Percentiles rank a stretch among this genome's conserved stretches.
Evolutionary conservation across 1,139 yeast species (phyloP).

Genomic region (Hansenula lynferdii): DNA sequence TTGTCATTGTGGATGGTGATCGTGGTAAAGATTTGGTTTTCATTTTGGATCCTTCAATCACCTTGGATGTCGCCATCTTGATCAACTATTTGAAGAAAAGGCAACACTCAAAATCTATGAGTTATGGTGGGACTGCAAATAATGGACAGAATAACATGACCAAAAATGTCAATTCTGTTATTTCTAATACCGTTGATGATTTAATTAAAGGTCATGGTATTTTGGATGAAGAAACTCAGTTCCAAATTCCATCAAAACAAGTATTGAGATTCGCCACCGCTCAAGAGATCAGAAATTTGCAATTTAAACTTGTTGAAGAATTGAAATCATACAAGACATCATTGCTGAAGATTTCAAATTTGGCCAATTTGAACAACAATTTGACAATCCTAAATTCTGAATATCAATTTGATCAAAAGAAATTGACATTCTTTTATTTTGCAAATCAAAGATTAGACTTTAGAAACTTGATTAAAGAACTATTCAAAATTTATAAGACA

Average conservation of each 20-base stretch:
- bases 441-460: conserved; percentile 80
- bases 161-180: neutral
- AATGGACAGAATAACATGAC: neutral
- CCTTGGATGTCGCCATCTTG: conserved; percentile 73
- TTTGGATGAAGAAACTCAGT: conserved; percentile 36
- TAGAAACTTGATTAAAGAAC: conserved; percentile 84
- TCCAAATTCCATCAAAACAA: conserved; percentile 50
- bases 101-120: conserved; percentile 74
- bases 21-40: conserved; percentile 90
- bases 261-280: conserved; percentile 29
- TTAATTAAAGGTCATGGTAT: conserved; percentile 21
- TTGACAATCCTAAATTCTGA: conserved; percentile 67
- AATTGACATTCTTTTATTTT: conserved; percentile 81
- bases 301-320: conserved; percentile 35
- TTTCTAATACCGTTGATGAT: conserved; percentile 17
- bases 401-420: conserved; percentile 92
- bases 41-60: conserved; percentile 60
- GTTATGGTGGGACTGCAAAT: conserved; percentile 29
- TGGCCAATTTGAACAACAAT: conserved; percentile 21
- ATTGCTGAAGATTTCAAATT: conserved; percentile 20
- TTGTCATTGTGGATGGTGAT: conserved; percentile 97
- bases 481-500: conserved; percentile 90
- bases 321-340: conserved; percentile 45
- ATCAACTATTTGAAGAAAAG: conserved; percentile 75
- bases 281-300: conserved; percentile 30